phyloP scores from a whole-genome alignment of 371 early-diverging fungal genomes.

The Circinella minor region DNA sequence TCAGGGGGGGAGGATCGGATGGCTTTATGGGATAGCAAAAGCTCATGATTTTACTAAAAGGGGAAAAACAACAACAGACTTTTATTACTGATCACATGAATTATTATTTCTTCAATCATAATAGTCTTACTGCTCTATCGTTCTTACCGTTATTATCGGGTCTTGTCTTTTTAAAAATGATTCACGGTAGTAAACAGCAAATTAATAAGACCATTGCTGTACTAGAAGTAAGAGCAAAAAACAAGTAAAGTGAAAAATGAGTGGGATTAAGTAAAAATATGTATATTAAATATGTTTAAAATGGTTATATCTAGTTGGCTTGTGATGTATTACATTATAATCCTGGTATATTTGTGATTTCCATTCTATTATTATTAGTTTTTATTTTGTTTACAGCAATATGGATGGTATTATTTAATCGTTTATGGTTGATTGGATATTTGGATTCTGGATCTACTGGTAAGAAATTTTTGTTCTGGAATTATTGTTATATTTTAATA shows the following conservation, averaged over 20 bases:
- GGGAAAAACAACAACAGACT: not conserved
- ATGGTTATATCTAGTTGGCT: slow-evolving; percentile 55
- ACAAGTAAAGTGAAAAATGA: no score
- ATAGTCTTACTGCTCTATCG: slow-evolving; percentile 57
- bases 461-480: not conserved
- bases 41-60: not conserved
- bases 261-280: no score
- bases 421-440: slow-evolving; percentile 69
- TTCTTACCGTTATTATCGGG: slow-evolving; percentile 58
- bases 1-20: no score
- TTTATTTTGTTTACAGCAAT: slow-evolving; percentile 65
- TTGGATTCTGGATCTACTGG: slow-evolving; percentile 20
- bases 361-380: slow-evolving; percentile 53
- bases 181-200: slow-evolving; percentile 43
- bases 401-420: slow-evolving; percentile 73
- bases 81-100: not conserved
- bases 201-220: slow-evolving; percentile 64
- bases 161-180: slow-evolving; percentile 37
- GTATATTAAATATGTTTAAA: no score
- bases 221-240: slow-evolving; percentile 45
- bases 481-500: not conserved
- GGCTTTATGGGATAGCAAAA: not conserved
- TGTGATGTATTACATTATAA: slow-evolving; percentile 76
- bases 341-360: slow-evolving; percentile 69
- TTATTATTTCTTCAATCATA: not conserved